phyloP scores from a whole-genome alignment of 257 asterid genomes.

The Gentiana straminea region DNA sequence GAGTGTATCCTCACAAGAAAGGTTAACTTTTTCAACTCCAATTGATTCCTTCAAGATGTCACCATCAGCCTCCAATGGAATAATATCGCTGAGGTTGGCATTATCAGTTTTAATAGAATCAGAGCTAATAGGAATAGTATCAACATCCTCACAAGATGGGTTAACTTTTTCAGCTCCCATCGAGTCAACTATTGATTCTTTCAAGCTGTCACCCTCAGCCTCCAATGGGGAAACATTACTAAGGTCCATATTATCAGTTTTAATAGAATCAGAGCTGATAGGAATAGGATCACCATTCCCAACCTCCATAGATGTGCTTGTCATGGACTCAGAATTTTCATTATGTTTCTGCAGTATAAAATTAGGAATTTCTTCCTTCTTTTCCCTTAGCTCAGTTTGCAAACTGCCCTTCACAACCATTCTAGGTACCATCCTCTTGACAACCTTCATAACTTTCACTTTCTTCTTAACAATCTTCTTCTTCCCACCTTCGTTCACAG shows the following conservation, averaged over 20 bases:
- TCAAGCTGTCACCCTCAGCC: constrained; percentile 13
- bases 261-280: neutral
- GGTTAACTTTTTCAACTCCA: constrained; percentile 15
- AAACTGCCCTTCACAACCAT: constrained; percentile 15
- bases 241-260: constrained; percentile 4
- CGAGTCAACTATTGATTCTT: constrained; percentile 4
- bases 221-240: constrained; percentile 11
- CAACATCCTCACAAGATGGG: constrained; percentile 1
- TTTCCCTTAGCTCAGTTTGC: constrained; percentile 13
- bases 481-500: constrained; percentile 18
- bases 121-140: neutral
- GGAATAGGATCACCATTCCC: constrained; percentile 3
- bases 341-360: constrained; percentile 11
- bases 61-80: constrained; percentile 10
- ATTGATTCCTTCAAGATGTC: constrained; percentile 8
- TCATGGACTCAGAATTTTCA: neutral
- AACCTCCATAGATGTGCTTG: neutral
- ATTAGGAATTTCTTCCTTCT: constrained; percentile 3
- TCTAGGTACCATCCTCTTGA: constrained; percentile 48
- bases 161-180: constrained; percentile 14
- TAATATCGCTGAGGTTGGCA: constrained; percentile 11
- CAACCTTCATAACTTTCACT: constrained; percentile 45
- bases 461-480: constrained; percentile 41
- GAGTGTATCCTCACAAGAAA: constrained; percentile 1
- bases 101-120: constrained; percentile 1